Conservation (phyloP, 225 moss, liverwort and hornwort genomes). For the Thuidium tamariscinum region DNA sequence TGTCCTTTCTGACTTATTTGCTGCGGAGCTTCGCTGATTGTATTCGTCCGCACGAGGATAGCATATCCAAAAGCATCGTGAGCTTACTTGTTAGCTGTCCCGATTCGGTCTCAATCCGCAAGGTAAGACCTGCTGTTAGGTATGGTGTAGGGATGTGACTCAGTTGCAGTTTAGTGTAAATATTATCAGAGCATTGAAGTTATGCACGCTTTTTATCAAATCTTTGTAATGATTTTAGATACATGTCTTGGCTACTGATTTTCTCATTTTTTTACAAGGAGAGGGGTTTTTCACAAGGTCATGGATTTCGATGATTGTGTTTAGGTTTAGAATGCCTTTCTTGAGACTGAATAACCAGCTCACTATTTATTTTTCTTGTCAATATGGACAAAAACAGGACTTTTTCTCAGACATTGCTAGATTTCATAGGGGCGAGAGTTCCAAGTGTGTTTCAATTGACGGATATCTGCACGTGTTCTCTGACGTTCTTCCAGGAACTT, state of each 20-base stretch:
- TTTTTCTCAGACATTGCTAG: not conserved
- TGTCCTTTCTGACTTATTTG: conserved; percentile 95
- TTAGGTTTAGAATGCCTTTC: not conserved
- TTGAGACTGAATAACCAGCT: not conserved
- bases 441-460: not conserved
- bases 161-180: not conserved
- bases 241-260: not conserved
- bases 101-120: conserved; percentile 94
- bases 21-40: conserved; percentile 93
- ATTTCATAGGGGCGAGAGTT: not conserved
- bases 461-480: not conserved
- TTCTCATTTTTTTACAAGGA: not conserved
- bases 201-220: not conserved
- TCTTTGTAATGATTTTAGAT: not conserved
- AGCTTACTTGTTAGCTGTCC: conserved; percentile 97
- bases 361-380: not conserved
- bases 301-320: not conserved
- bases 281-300: not conserved
- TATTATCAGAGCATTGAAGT: not conserved
- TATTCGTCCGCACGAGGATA: conserved; percentile 97
- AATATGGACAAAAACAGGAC: not conserved
- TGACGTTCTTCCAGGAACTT: conserved; percentile 58
- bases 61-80: conserved; percentile 98
- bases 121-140: conserved; percentile 39
- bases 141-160: not conserved